These are phyloP conservation scores for Trametes pubescens DNA, from an alignment of 1,284 basidiomycete species.

Conservation along the genomic window DNA sequence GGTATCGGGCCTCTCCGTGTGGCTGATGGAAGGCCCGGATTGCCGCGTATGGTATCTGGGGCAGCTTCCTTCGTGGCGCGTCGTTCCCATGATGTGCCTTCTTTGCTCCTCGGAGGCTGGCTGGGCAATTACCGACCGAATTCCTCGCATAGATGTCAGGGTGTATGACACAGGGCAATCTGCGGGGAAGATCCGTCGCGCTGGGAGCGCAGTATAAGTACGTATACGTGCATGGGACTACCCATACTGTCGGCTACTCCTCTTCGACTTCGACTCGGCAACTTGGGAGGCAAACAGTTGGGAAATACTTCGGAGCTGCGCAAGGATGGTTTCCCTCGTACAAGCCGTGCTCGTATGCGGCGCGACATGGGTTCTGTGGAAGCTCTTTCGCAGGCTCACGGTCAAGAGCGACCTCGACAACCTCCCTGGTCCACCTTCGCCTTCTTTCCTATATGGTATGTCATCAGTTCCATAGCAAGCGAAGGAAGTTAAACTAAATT, in stretches of 20 bases:
- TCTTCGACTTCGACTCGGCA: neutral
- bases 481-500: no score
- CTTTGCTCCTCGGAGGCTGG: neutral
- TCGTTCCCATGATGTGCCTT: neutral
- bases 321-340: conserved; percentile 9
- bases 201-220: neutral
- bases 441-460: conserved; percentile 26
- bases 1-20: neutral
- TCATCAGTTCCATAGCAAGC: neutral
- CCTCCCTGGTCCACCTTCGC: conserved; percentile 21
- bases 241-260: neutral
- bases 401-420: conserved; percentile 26
- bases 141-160: neutral
- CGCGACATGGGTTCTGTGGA: conserved; percentile 23
- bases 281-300: neutral
- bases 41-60: neutral
- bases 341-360: conserved; percentile 16
- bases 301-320: neutral
- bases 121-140: neutral
- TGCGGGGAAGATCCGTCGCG: neutral
- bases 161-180: neutral
- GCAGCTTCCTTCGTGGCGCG: neutral
- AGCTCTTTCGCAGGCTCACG: conserved; percentile 11
- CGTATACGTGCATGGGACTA: neutral
- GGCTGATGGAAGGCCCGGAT: neutral